These are phyloP conservation scores for Nakazawaea populi DNA, from an alignment of 805 yeast genomes.

Conservation along the genomic window DNA sequence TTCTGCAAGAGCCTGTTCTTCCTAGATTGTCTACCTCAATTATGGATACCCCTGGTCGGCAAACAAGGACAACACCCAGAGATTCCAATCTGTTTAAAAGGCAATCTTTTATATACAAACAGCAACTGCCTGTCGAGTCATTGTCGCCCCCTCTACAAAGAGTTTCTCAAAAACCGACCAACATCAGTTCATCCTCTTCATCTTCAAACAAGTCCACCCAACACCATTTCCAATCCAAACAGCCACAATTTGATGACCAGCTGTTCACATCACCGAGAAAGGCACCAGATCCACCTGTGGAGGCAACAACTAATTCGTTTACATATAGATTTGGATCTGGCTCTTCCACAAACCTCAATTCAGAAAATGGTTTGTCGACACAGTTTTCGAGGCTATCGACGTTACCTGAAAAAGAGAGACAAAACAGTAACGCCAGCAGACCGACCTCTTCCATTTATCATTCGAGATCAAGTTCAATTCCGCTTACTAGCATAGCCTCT, in stretches of 20 bases:
- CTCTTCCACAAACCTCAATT: background rate
- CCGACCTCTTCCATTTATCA: slow-evolving; percentile 36
- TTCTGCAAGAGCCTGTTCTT: background rate
- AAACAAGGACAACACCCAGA: background rate
- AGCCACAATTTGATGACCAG: background rate
- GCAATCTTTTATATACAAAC: background rate
- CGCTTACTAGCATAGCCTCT: slow-evolving; percentile 22
- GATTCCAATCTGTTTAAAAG: slow-evolving; percentile 1
- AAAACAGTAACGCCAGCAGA: slow-evolving; percentile 4
- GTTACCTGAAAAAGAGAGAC: slow-evolving; percentile 9
- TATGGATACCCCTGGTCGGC: background rate
- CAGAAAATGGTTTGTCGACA: background rate
- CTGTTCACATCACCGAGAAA: slow-evolving; percentile 60
- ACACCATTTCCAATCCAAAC: background rate
- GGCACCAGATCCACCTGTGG: slow-evolving; percentile 65
- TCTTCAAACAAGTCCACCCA: background rate
- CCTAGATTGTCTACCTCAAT: background rate
- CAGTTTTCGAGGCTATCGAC: slow-evolving; percentile 7
- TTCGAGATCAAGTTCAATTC: slow-evolving; percentile 28
- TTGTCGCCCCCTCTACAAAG: background rate
- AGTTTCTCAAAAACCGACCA: background rate
- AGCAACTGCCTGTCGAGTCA: background rate
- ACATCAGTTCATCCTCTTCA: background rate
- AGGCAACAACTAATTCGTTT: slow-evolving; percentile 17
- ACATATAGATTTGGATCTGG: slow-evolving; percentile 19